phyloP scores from a whole-genome alignment of 768 basidiomycete genomes.

The Hericium coralloides region DNA sequence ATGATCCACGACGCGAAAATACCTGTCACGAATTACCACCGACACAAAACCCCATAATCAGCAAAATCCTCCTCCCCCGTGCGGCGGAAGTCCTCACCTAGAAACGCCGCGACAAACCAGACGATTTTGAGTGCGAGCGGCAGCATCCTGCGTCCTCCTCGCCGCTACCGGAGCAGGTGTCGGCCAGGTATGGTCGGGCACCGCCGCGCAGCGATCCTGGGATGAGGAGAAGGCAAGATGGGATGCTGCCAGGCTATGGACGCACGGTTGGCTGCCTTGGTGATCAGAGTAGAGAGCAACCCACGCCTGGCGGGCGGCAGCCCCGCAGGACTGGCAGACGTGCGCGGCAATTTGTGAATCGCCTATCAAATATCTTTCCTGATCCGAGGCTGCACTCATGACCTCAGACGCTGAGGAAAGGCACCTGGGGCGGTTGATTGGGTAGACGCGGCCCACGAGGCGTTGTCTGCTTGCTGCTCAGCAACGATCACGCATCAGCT shows the following conservation, averaged over 20 bases:
- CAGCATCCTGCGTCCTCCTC: conserved; percentile 4
- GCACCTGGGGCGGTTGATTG: not conserved
- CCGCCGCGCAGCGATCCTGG: not conserved
- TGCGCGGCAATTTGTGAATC: not conserved
- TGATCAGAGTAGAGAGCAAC: not conserved
- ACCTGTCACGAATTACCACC: not conserved
- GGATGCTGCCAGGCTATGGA: too few species aligned
- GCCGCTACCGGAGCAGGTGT: not conserved
- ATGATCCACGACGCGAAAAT: conserved; percentile 29
- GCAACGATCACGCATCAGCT: not conserved
- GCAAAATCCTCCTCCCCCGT: not conserved
- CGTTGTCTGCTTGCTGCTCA: not conserved
- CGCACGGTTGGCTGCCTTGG: not conserved
- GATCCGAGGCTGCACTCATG: not conserved
- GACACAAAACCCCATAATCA: not conserved
- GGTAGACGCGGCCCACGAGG: not conserved
- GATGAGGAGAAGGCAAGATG: too few species aligned
- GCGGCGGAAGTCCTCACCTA: not conserved
- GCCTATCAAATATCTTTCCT: not conserved
- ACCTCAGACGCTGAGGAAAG: not conserved
- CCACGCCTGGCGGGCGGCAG: too few species aligned
- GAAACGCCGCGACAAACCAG: conserved; percentile 9
- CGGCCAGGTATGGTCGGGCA: not conserved
- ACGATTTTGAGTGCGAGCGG: conserved; percentile 10
- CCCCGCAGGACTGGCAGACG: not conserved